Evolutionary conservation across 495 filamentous ascomycete species (phyloP).

Genomic region (Aspergillus sparsus): DNA sequence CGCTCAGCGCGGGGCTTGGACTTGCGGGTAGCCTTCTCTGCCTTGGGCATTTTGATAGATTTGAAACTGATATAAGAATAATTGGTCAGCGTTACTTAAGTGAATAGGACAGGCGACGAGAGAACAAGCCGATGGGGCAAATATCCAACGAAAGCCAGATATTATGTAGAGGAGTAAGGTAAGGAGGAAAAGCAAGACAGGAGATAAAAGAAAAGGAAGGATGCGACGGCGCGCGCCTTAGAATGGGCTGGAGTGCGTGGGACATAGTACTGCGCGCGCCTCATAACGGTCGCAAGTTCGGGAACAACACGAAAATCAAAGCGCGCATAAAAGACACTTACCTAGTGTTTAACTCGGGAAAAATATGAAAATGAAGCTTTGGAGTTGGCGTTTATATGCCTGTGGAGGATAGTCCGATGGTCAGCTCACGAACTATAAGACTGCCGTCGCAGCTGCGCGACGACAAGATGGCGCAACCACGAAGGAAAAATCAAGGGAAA

Average conservation of each 20-base stretch:
- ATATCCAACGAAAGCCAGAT: constrained; percentile 13
- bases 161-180: constrained; percentile 11
- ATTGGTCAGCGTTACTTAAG: background rate
- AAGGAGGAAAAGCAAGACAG: background rate
- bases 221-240: constrained; percentile 18
- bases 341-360: constrained; percentile 19
- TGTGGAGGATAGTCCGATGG: constrained; percentile 20
- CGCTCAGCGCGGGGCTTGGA: constrained; percentile 58
- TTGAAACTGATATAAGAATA: constrained; percentile 13
- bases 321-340: constrained; percentile 24
- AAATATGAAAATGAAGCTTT: constrained; percentile 15
- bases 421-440: constrained; percentile 26
- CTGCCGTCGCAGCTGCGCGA: constrained; percentile 29
- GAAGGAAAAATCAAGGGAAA: constrained; percentile 30
- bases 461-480: constrained; percentile 31
- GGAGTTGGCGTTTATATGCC: constrained; percentile 18
- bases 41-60: constrained; percentile 68
- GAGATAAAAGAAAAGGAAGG: constrained; percentile 21
- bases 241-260: constrained; percentile 17
- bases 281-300: constrained; percentile 31
- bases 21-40: constrained; percentile 57
- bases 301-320: constrained; percentile 23
- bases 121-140: background rate
- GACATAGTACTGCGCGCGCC: constrained; percentile 21
- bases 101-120: background rate